phyloP scores from a whole-genome alignment of 371 early-diverging fungal species.

The Mortierella sp. region DNA sequence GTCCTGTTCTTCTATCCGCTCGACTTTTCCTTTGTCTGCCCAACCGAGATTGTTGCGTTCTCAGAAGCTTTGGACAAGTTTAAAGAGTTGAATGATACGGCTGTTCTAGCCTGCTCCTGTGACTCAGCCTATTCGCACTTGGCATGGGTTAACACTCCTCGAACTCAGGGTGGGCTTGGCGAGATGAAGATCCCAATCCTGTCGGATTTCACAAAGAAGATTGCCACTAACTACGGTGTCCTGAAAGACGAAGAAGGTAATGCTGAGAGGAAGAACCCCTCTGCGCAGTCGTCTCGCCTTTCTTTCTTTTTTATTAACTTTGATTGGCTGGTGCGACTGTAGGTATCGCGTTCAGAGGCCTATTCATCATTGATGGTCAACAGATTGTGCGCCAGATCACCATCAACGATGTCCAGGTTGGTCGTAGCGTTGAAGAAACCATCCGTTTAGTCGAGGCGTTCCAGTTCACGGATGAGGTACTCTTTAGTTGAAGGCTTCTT shows the following conservation, averaged over 20 bases:
- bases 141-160: slow-evolving; percentile 75
- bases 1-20: slow-evolving; percentile 59
- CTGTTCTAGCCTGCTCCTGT: slow-evolving; percentile 60
- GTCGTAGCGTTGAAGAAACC: slow-evolving; percentile 78
- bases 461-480: slow-evolving; percentile 74
- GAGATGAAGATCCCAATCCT: slow-evolving; percentile 51
- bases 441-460: slow-evolving; percentile 85
- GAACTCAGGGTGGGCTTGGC: slow-evolving; percentile 84
- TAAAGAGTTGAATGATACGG: slow-evolving; percentile 62
- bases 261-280: slow-evolving; percentile 13
- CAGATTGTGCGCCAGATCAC: slow-evolving; percentile 64
- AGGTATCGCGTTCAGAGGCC: slow-evolving; percentile 50
- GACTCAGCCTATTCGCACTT: slow-evolving; percentile 63
- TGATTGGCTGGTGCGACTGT: too few species aligned
- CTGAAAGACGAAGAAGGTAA: slow-evolving; percentile 71
- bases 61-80: slow-evolving; percentile 73
- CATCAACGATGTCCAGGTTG: slow-evolving; percentile 79
- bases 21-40: slow-evolving; percentile 69
- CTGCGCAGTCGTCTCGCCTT: too few species aligned
- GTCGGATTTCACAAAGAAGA: slow-evolving; percentile 75
- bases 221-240: slow-evolving; percentile 77
- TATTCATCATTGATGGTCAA: slow-evolving; percentile 84
- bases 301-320: too few species aligned
- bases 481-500: neutral
- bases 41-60: slow-evolving; percentile 76